Evolutionary conservation across 179 eudicot genomes (phyloP).

Genomic region (Beta corolliflora): DNA sequence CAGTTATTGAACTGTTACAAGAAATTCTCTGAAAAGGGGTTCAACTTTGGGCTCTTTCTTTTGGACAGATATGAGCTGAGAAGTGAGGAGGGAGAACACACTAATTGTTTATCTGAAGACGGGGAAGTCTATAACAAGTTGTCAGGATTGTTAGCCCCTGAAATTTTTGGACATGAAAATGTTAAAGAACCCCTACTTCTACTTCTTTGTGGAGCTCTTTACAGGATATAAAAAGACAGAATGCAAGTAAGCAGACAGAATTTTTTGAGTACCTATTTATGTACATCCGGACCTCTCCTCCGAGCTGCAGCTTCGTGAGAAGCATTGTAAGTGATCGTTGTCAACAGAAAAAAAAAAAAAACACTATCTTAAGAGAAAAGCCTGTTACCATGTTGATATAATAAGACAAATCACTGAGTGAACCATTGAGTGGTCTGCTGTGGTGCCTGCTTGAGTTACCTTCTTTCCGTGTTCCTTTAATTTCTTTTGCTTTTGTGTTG

Average conservation of each 20-base stretch:
- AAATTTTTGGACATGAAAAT: slow-evolving; percentile 97
- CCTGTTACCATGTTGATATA: neutral
- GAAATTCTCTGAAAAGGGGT: neutral
- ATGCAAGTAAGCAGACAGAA: slow-evolving; percentile 71
- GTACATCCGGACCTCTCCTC: neutral
- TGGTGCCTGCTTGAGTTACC: neutral
- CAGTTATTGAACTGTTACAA: neutral
- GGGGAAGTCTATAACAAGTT: slow-evolving; percentile 93
- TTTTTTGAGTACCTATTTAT: neutral
- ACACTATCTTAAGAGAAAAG: neutral
- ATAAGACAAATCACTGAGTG: neutral
- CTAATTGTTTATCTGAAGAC: slow-evolving; percentile 86
- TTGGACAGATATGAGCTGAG: slow-evolving; percentile 72
- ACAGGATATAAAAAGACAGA: slow-evolving; percentile 86
- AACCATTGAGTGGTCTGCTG: neutral
- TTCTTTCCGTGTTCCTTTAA: neutral
- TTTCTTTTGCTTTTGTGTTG: neutral
- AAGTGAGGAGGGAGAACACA: slow-evolving; percentile 92
- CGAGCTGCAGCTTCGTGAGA: neutral
- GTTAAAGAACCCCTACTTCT: slow-evolving; percentile 91
- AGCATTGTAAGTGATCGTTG: neutral
- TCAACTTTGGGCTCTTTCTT: neutral
- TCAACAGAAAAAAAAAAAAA: neutral
- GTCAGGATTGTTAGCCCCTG: slow-evolving; percentile 89
- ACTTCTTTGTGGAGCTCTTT: slow-evolving; percentile 98